Conservation (phyloP, 441 rosid species). For the Erodium texanum region DNA sequence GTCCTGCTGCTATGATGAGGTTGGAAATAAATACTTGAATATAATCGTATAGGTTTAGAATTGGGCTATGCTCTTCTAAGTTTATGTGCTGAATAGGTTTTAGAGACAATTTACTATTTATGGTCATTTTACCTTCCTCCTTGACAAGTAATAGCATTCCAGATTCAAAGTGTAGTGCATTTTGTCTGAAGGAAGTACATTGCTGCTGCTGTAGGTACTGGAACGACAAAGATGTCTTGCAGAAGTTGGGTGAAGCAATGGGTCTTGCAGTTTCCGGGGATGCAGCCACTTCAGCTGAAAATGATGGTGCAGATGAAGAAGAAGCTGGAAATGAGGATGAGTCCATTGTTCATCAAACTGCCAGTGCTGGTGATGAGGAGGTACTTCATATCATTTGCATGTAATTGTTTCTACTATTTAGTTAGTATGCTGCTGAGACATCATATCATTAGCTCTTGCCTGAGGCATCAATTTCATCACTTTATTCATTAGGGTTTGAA, state of each 20-base stretch:
- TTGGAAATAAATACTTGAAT: conserved; percentile 19
- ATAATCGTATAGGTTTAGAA: neutral
- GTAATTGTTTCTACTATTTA: too few relatives aligned
- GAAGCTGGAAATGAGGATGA: conserved; percentile 76
- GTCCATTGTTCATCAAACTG: conserved; percentile 76
- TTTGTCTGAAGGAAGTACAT: neutral
- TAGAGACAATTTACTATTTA: conserved; percentile 5
- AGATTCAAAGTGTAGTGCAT: neutral
- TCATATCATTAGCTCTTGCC: too few relatives aligned
- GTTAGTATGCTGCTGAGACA: too few relatives aligned
- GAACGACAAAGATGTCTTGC: conserved; percentile 82
- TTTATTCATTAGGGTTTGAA: conserved; percentile 93
- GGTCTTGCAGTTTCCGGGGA: conserved; percentile 65
- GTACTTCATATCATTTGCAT: conserved; percentile 23
- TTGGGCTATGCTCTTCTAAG: conserved; percentile 6
- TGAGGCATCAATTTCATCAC: too few relatives aligned
- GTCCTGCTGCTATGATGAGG: conserved; percentile 97
- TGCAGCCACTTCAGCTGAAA: conserved; percentile 48
- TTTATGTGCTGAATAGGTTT: neutral
- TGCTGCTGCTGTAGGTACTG: conserved; percentile 52
- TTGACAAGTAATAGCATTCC: too few relatives aligned
- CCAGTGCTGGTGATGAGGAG: conserved; percentile 93
- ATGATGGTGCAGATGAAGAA: conserved; percentile 44
- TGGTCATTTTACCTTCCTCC: neutral
- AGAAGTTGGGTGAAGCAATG: conserved; percentile 97